These are phyloP conservation scores for Juglanconis sp. DNA, from an alignment of 2,329 filamentous ascomycete species.

Conservation along the genomic window DNA sequence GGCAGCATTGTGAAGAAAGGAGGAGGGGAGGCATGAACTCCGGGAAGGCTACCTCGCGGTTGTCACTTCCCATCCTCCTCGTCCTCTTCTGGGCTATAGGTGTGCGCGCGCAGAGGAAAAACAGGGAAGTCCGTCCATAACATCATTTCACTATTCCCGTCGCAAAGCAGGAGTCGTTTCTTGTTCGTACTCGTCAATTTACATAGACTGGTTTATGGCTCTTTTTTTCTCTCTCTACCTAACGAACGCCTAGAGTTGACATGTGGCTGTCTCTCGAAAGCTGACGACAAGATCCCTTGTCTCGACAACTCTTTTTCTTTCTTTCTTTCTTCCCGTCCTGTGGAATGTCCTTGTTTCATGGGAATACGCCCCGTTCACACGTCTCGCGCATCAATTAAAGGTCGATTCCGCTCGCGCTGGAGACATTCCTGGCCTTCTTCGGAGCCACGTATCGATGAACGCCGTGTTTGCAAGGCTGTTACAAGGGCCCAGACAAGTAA, in stretches of 20 bases:
- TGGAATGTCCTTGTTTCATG: constrained; percentile 1
- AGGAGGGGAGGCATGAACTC: constrained; percentile 7
- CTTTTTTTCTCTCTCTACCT: background rate
- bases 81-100: constrained; percentile 12
- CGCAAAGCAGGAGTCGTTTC: constrained; percentile 17
- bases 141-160: constrained; percentile 13
- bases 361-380: background rate
- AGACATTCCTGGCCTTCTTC: background rate
- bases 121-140: constrained; percentile 13
- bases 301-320: background rate
- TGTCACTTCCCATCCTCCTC: constrained; percentile 7
- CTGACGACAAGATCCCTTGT: background rate
- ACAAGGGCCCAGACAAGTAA: too few species aligned
- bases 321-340: background rate
- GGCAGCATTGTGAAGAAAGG: constrained; percentile 13
- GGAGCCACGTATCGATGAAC: too few species aligned
- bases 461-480: too few species aligned
- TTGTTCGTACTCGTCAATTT: constrained; percentile 16
- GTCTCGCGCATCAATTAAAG: background rate
- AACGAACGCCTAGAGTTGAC: background rate
- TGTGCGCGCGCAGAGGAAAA: constrained; percentile 12
- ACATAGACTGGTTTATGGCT: constrained; percentile 19
- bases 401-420: background rate
- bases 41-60: constrained; percentile 10
- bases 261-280: background rate